phyloP scores from a whole-genome alignment of 208 protist genomes.

The Phytomonas francai region DNA sequence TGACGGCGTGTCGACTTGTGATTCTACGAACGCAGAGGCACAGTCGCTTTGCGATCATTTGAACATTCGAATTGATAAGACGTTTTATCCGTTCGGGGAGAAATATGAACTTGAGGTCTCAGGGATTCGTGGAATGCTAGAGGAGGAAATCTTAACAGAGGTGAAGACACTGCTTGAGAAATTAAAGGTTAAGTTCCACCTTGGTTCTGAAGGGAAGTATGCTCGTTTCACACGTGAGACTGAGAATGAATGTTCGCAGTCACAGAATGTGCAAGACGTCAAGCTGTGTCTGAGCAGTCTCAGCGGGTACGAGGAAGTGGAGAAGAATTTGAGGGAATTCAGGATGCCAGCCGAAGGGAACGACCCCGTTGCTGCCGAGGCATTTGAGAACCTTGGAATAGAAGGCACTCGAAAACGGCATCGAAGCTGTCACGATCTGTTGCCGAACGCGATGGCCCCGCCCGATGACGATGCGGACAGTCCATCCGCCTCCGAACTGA shows the following conservation, averaged over 20 bases:
- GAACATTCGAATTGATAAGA: constrained; percentile 36
- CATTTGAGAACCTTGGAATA: not conserved
- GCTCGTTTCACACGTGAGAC: constrained; percentile 40
- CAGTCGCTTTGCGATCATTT: constrained; percentile 15
- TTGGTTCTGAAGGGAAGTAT: constrained; percentile 63
- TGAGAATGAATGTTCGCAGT: constrained; percentile 14
- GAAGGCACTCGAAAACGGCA: not conserved
- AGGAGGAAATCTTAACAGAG: constrained; percentile 36
- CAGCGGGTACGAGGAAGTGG: constrained; percentile 52
- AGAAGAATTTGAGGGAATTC: constrained; percentile 19
- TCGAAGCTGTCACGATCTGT: constrained; percentile 13
- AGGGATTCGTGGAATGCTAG: constrained; percentile 22
- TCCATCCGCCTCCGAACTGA: constrained; percentile 13
- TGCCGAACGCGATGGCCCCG: constrained; percentile 14
- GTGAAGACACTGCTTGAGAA: constrained; percentile 26
- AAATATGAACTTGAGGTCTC: constrained; percentile 75
- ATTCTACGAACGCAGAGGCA: not conserved
- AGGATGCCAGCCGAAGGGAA: not conserved
- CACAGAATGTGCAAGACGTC: constrained; percentile 32
- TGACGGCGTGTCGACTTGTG: not conserved
- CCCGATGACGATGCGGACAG: constrained; percentile 11
- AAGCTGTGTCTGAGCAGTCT: constrained; percentile 45
- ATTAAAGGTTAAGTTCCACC: constrained; percentile 28
- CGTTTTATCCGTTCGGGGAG: constrained; percentile 43
- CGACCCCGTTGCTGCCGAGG: not conserved